Conservation (phyloP, 805 yeast genomes). For the Yarrowia phangngaensis region DNA sequence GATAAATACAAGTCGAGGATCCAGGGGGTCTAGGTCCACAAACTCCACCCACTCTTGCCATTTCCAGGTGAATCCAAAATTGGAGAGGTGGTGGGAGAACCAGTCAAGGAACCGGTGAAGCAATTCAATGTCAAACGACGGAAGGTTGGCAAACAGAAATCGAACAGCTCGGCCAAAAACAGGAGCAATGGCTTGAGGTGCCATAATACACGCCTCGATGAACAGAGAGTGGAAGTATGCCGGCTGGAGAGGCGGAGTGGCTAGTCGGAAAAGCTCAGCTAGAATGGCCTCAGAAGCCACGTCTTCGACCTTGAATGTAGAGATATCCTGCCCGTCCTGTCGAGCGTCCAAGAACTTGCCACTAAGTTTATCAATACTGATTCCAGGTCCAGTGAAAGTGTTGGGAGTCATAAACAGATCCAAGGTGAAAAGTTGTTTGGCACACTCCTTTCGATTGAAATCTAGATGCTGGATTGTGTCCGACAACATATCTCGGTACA, state of each 20-base stretch:
- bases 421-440: slow-evolving; percentile 73
- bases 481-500: slow-evolving; percentile 68
- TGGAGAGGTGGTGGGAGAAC: slow-evolving; percentile 90
- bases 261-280: slow-evolving; percentile 71
- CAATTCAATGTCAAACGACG: slow-evolving; percentile 69
- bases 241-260: slow-evolving; percentile 58
- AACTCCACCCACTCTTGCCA: slow-evolving; percentile 87
- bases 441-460: slow-evolving; percentile 82
- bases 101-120: slow-evolving; percentile 74
- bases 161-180: slow-evolving; percentile 90
- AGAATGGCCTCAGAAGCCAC: slow-evolving; percentile 78
- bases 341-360: slow-evolving; percentile 28
- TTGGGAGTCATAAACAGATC: slow-evolving; percentile 66
- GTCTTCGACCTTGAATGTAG: slow-evolving; percentile 92
- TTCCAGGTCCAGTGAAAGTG: slow-evolving; percentile 68
- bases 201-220: slow-evolving; percentile 80
- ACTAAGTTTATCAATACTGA: slow-evolving; percentile 65
- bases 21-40: slow-evolving; percentile 46
- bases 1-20: slow-evolving; percentile 71
- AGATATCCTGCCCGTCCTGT: slow-evolving; percentile 30
- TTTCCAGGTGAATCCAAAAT: slow-evolving; percentile 94
- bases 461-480: slow-evolving; percentile 78
- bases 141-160: slow-evolving; percentile 66
- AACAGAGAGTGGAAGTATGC: slow-evolving; percentile 81
- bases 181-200: slow-evolving; percentile 83